phyloP scores from a whole-genome alignment of 129 eudicot genomes.

The Pseudognaphalium luteoalbum region DNA sequence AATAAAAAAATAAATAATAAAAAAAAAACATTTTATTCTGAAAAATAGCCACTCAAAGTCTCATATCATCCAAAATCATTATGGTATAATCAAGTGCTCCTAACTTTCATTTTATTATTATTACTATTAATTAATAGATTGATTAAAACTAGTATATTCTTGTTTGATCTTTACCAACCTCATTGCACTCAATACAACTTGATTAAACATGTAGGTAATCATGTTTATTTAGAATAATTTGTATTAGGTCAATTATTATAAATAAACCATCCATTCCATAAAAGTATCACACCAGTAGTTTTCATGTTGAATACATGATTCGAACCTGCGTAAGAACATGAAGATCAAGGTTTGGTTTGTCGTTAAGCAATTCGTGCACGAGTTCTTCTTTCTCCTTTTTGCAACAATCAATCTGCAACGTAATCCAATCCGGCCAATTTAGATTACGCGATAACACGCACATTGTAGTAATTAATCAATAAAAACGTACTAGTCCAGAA shows the following conservation, averaged over 20 bases:
- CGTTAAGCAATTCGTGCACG: constrained; percentile 39
- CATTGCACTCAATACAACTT: too few relatives aligned
- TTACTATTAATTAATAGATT: too few relatives aligned
- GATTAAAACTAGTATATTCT: too few relatives aligned
- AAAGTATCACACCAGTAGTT: background rate
- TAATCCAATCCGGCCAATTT: background rate
- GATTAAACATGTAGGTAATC: too few relatives aligned
- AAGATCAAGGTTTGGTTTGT: constrained; percentile 29
- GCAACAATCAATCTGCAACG: constrained; percentile 22
- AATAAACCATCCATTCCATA: too few relatives aligned
- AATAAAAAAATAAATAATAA: too few relatives aligned
- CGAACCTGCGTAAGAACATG: constrained; percentile 51
- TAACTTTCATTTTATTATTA: too few relatives aligned
- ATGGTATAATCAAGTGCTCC: background rate
- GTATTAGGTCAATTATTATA: too few relatives aligned
- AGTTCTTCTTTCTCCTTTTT: constrained; percentile 55
- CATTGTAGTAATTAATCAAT: too few relatives aligned
- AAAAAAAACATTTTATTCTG: background rate
- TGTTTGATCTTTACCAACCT: too few relatives aligned
- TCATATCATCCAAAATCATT: background rate
- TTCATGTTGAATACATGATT: background rate
- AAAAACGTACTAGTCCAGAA: background rate
- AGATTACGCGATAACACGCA: background rate
- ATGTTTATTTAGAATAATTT: too few relatives aligned
- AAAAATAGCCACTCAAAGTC: background rate